A percentile compares a stretch with the other conserved stretches of the same genome.
Conservation (phyloP, 2,329 filamentous ascomycete species). For the Arthrobotrys musiformis region DNA sequence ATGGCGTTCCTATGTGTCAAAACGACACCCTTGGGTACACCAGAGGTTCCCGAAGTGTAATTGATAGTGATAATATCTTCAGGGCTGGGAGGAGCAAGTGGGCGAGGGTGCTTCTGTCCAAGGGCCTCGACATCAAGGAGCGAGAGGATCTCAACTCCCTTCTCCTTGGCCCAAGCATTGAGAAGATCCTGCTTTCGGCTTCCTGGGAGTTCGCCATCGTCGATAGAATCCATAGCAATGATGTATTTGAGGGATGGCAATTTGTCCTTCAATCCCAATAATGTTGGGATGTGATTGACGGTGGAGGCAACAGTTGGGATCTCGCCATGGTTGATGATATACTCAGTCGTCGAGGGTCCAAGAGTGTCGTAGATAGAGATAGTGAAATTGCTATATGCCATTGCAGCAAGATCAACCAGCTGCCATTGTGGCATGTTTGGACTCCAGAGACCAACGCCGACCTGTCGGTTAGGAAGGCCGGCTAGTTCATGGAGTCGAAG, state of each 20-base stretch:
- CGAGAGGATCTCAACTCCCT: constrained; percentile 81
- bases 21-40: constrained; percentile 82
- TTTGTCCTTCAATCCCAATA: constrained; percentile 58
- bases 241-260: constrained; percentile 83
- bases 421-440: constrained; percentile 92
- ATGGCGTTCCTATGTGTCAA: constrained; percentile 85
- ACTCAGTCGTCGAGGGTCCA: constrained; percentile 89
- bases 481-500: constrained; percentile 81
- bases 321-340: constrained; percentile 90
- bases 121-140: constrained; percentile 83
- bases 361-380: constrained; percentile 97
- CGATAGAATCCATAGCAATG: constrained; percentile 83
- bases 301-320: constrained; percentile 77
- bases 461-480: constrained; percentile 74
- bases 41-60: constrained; percentile 88
- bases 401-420: constrained; percentile 83
- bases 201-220: constrained; percentile 79
- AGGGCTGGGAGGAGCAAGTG: constrained; percentile 76
- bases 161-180: constrained; percentile 76
- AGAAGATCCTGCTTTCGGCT: constrained; percentile 83
- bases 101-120: constrained; percentile 75
- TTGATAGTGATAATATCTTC: constrained; percentile 89
- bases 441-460: constrained; percentile 84
- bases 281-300: constrained; percentile 58
- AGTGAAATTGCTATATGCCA: constrained; percentile 86